A percentile compares a stretch with the other conserved stretches of the same genome.
Conservation (phyloP, 1,284 basidiomycete species). For the Garcileccinum viscosum region DNA sequence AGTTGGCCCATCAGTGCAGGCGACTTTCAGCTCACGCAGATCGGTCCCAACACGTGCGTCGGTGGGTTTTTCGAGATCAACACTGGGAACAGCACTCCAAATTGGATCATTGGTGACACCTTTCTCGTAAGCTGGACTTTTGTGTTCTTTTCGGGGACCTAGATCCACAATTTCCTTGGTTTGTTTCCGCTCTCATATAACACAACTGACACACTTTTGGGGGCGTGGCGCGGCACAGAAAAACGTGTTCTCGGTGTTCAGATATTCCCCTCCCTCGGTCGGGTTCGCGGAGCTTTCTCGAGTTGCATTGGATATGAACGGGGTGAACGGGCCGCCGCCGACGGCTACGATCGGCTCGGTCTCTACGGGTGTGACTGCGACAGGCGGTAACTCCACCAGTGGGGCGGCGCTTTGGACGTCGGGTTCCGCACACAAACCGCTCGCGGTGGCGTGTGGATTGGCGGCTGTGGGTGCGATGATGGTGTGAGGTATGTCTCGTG, state of each 20-base stretch:
- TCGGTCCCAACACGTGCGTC: conserved; percentile 65
- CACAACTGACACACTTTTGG: background rate
- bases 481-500: no score
- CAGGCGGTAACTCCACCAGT: conserved; percentile 10
- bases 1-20: conserved; percentile 74
- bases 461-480: conserved; percentile 17
- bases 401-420: background rate
- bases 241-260: conserved; percentile 90
- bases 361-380: conserved; percentile 51
- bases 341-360: conserved; percentile 61
- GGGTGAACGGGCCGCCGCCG: conserved; percentile 47
- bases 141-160: background rate
- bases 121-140: conserved; percentile 72
- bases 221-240: conserved; percentile 53
- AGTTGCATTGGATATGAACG: conserved; percentile 52
- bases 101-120: conserved; percentile 93
- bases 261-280: conserved; percentile 75
- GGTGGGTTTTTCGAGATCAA: conserved; percentile 84
- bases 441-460: conserved; percentile 14
- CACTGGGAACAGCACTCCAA: conserved; percentile 59
- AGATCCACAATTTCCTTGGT: background rate
- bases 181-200: background rate
- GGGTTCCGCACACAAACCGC: background rate
- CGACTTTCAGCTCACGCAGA: conserved; percentile 76
- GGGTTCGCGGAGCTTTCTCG: conserved; percentile 79